Conservation (phyloP, 768 basidiomycete species). For the Psilocybe sp. region DNA sequence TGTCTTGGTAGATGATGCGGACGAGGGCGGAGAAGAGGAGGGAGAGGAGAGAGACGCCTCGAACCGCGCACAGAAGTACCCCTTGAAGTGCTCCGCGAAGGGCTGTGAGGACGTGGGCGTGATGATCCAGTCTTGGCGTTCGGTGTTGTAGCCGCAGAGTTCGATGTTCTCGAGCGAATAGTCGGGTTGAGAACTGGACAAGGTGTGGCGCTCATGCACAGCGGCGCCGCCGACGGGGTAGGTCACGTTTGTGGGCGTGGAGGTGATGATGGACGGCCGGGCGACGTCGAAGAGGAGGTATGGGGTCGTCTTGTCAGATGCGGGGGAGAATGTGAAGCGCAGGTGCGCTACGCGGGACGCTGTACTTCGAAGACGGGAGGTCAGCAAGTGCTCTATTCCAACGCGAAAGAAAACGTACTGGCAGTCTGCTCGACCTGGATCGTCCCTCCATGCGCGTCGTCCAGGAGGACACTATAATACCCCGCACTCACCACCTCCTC, state of each 20-base stretch:
- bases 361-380: constrained; percentile 19
- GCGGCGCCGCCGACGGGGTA: constrained; percentile 52
- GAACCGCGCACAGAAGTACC: constrained; percentile 64
- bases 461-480: constrained; percentile 58
- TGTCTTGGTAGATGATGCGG: too few relatives aligned
- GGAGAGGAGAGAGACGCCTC: too few relatives aligned
- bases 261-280: constrained; percentile 59
- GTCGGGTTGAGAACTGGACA: too few relatives aligned
- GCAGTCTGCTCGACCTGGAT: constrained; percentile 60
- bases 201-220: constrained; percentile 29
- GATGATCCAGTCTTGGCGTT: constrained; percentile 71
- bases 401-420: too few relatives aligned
- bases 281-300: constrained; percentile 70
- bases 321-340: constrained; percentile 57
- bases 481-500: constrained; percentile 51
- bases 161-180: constrained; percentile 9
- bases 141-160: constrained; percentile 59
- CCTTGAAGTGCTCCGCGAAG: constrained; percentile 39
- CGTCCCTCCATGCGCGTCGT: constrained; percentile 47
- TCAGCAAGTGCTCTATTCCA: background rate
- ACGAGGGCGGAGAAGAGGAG: constrained; percentile 21
- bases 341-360: constrained; percentile 77
- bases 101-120: constrained; percentile 45
- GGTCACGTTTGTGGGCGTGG: constrained; percentile 41
- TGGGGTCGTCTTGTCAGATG: constrained; percentile 6